Evolutionary conservation across 371 early-diverging fungal species (phyloP).

Genomic region (Rhizomucor miehei): DNA sequence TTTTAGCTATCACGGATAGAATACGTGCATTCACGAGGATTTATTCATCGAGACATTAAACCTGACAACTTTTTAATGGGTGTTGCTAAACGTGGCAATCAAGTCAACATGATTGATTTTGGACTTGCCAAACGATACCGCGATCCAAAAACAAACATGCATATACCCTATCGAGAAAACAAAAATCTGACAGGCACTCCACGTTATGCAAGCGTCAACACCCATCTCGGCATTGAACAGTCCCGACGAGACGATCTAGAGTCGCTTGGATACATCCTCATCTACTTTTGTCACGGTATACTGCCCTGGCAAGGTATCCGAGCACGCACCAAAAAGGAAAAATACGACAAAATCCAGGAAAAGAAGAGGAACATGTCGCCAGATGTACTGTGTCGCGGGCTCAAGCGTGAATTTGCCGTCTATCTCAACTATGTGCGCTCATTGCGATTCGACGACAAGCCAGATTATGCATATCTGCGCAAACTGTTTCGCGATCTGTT

Average conservation of each 20-base stretch:
- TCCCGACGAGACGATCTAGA: conserved; percentile 99
- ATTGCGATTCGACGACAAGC: conserved; percentile 98
- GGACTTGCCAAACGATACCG: conserved; percentile 98
- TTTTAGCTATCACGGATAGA: conserved; percentile 93
- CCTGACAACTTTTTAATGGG: conserved; percentile 99
- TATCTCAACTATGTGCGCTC: conserved; percentile 97
- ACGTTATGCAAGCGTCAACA: conserved; percentile 98
- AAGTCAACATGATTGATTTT: conserved; percentile 99
- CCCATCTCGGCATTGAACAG: conserved; percentile 98
- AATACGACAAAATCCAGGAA: conserved; percentile 99
- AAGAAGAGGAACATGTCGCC: conserved; percentile 98
- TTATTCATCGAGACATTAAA: conserved; percentile 85
- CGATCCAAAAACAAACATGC: conserved; percentile 92
- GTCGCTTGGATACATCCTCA: conserved; percentile 97
- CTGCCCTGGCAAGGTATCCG: conserved; percentile 99
- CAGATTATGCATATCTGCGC: conserved; percentile 97
- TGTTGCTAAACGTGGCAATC: conserved; percentile 89
- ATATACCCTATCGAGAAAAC: conserved; percentile 96
- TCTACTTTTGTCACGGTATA: conserved; percentile 98
- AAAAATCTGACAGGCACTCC: conserved; percentile 99
- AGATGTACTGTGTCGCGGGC: conserved; percentile 93
- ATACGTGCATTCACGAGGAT: conserved; percentile 91
- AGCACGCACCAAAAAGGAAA: conserved; percentile 98
- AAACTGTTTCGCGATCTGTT: conserved; percentile 96
- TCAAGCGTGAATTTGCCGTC: conserved; percentile 93